Base-by-base conservation (phyloP, 805 yeast species). In the Tetrapisispora fleetii region DNA sequence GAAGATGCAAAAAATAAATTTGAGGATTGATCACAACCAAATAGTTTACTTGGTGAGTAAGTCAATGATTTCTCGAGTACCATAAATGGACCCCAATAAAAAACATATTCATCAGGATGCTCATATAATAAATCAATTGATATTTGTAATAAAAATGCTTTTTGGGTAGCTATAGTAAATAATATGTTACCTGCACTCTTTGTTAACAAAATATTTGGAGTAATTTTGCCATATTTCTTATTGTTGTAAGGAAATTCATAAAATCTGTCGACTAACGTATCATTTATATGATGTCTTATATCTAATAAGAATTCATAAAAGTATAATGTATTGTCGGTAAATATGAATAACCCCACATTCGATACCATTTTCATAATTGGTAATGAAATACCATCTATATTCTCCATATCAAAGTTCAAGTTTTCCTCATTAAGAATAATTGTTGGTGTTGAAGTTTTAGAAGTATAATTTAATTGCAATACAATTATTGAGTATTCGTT, bases 261-360 rank as follows among this genome's bases (percentile, higher is more conserved):
- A 16, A n/a, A 45, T n/a, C 44, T 46, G 7, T 40, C 32, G 14
- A 55, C 37, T 33, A 45, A 21, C 7, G 37, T 39, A n/a, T 51
- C 56, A n/a, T 43, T 44, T 16, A 59, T 47, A 9, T 47, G 28
- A 32, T 56, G 58, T 24, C 50, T 52, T 18, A 55, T 50, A 5
- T 60, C 60, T 18, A 47, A 47, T 6, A 59, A 54, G 24, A 54
- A 32, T 7, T 45, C 46, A 18, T 52, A 50, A 38, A 56, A 56
- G 11, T 46, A 17, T 10, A 54, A 43, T 9, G 45, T 45, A 8
- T 19, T n/a, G 5, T 54, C 41, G 1, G 54, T 48, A 32, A 59
- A 48, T 3, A 60, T 32, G 30, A 58, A 49, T 27, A 58, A 48
- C 4, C 65, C 65, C 13, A 58, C 45, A 44, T 56, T 54, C 18